A percentile compares a stretch with the other conserved stretches of the same genome.
Conservation (phyloP, 2,329 filamentous ascomycete species). For the Fusarium sp. region DNA sequence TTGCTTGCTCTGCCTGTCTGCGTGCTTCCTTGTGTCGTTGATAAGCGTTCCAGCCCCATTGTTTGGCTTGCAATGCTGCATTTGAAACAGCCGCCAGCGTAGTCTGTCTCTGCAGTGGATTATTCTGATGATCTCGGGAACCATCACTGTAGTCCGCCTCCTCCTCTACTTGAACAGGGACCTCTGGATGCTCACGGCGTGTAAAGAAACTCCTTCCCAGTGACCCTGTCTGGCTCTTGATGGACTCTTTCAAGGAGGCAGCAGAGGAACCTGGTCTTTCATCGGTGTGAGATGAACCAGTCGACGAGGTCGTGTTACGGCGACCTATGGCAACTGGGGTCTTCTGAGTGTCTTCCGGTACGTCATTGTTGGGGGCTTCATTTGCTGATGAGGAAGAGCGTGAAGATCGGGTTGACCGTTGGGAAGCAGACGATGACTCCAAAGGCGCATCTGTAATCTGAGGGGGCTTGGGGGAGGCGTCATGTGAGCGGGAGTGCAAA, state of each 20-base stretch:
- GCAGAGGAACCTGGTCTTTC: constrained; percentile 46
- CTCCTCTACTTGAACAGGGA: constrained; percentile 47
- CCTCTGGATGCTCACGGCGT: constrained; percentile 52
- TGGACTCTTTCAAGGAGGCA: constrained; percentile 49
- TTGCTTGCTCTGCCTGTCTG: constrained; percentile 46
- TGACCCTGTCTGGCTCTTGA: constrained; percentile 54
- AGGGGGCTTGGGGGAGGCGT: constrained; percentile 60
- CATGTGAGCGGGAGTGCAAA: constrained; percentile 70
- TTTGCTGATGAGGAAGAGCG: constrained; percentile 61
- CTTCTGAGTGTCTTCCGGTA: constrained; percentile 45
- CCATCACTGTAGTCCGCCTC: constrained; percentile 48
- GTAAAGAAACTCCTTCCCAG: constrained; percentile 54
- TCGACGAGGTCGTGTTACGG: constrained; percentile 54
- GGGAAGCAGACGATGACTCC: constrained; percentile 52
- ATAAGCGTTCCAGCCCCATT: constrained; percentile 69
- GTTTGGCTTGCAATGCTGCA: constrained; percentile 64
- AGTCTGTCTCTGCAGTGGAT: constrained; percentile 50
- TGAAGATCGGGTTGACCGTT: constrained; percentile 60
- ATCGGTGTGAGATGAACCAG: constrained; percentile 44
- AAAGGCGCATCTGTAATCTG: constrained; percentile 46
- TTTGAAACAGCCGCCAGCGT: constrained; percentile 66
- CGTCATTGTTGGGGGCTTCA: constrained; percentile 55
- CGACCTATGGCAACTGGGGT: constrained; percentile 44
- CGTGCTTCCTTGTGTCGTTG: constrained; percentile 60
- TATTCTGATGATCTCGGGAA: constrained; percentile 48